A percentile compares a stretch with the other conserved stretches of the same genome.
These are phyloP conservation scores for Dissophora ornata DNA, from an alignment of 192 early-diverging fungal species.

Conservation along the genomic window DNA sequence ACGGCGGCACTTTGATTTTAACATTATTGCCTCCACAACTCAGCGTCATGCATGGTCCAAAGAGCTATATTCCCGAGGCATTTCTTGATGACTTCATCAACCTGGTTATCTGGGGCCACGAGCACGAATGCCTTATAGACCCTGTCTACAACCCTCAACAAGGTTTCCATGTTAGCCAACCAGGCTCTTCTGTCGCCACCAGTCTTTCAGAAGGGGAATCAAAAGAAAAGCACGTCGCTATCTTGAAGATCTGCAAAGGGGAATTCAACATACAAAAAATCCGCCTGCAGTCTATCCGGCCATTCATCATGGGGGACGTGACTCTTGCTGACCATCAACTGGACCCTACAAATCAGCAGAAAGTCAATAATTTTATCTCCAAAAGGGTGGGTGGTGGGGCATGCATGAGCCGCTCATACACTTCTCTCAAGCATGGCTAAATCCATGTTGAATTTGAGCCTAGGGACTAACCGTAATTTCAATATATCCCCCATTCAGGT, in stretches of 20 bases:
- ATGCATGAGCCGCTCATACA: too few species aligned
- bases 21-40: too few species aligned
- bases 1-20: too few species aligned
- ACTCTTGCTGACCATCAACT: conserved; percentile 64
- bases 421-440: too few species aligned
- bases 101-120: conserved; percentile 95
- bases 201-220: conserved; percentile 89
- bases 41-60: conserved; percentile 80
- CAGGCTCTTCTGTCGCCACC: conserved; percentile 93
- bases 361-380: conserved; percentile 64
- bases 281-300: conserved; percentile 82
- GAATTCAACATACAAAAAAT: conserved; percentile 82
- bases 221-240: conserved; percentile 56
- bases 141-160: conserved; percentile 72
- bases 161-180: conserved; percentile 87
- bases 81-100: conserved; percentile 86
- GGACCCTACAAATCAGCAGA: conserved; percentile 64
- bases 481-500: conserved; percentile 28
- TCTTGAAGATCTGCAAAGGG: conserved; percentile 71
- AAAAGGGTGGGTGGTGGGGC: conserved; percentile 53
- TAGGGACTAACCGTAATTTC: too few species aligned
- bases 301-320: conserved; percentile 84
- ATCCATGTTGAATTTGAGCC: too few species aligned
- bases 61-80: conserved; percentile 89
- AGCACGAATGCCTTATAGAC: conserved; percentile 93